Base-by-base conservation (phyloP, 2,329 filamentous ascomycete species). In the Talaromyces marneffei region DNA sequence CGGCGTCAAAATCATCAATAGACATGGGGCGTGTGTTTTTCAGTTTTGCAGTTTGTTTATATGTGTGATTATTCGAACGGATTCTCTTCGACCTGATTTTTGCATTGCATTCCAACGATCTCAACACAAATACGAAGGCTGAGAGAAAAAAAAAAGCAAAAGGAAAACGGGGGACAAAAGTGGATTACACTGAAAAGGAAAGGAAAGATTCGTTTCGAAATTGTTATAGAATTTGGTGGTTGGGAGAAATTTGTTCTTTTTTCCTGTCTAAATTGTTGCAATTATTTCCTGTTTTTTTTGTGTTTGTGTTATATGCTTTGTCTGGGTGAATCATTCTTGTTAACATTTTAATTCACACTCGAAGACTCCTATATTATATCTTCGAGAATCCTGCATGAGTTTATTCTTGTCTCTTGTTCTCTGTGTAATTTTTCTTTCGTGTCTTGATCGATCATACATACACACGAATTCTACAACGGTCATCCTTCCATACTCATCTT, bases 1-100 rank as follows among this genome's bases (percentile, higher is more conserved):
- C 67, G 74, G 74, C 74, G 74, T 75, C 74, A 72, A 74, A 69
- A 69, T 57, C 62, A 63, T 64, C 67, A 65, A 75, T 75, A 75
- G 74, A 75, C 71, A 44, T 69, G 71, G 74, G 73, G 72, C 72
- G 74, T 75, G 70, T 72, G 68, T 69, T 67, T 59, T 64, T 56
- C 46, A 57, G 20, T 63, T 37, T 59, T 62, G 60, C 37, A 35
- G 37, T 39, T 62, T 60, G 60, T 55, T 64, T 37, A 23, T 37
- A 29, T 33, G 60, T 64, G 57, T 62, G 85, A 85, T 72, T 68
- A 71, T 6, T 52, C 29, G 48, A 52, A 52, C 29, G 48, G 33
- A 40, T 56, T 56, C 33, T 56, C 14, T 27, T 39, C 31, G 3
- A 55, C 33, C 23, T 56, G 53, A 52, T 35, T 52, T 35, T n/a